These are phyloP conservation scores for Fusarium sambucinum DNA, from an alignment of 2,329 filamentous ascomycete genomes.

Conservation along the genomic window DNA sequence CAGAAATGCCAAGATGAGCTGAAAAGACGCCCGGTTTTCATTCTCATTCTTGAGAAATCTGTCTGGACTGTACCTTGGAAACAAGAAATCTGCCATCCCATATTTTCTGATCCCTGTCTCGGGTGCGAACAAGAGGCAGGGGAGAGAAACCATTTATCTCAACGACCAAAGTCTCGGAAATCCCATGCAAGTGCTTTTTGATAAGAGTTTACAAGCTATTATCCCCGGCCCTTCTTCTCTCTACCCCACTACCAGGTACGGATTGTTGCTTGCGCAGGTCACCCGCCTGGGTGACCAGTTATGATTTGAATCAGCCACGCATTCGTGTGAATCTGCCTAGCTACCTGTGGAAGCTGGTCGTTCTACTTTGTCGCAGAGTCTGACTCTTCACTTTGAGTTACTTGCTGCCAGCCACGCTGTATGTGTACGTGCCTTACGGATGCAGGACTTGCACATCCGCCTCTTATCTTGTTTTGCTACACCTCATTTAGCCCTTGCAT, in stretches of 20 bases:
- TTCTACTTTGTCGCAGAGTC: slow-evolving; percentile 9
- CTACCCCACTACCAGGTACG: slow-evolving; percentile 6
- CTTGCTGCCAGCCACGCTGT: slow-evolving; percentile 33
- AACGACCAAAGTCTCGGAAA: neutral
- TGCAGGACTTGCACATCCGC: slow-evolving; percentile 12
- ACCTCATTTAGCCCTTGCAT: slow-evolving; percentile 33
- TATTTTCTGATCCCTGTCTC: neutral
- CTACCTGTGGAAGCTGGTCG: slow-evolving; percentile 15
- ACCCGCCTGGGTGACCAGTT: slow-evolving; percentile 18
- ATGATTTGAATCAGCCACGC: slow-evolving; percentile 18
- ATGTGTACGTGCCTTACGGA: slow-evolving; percentile 13
- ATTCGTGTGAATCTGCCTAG: slow-evolving; percentile 13
- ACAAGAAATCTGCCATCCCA: slow-evolving; percentile 17
- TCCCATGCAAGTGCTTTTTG: neutral
- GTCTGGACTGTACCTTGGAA: slow-evolving; percentile 1
- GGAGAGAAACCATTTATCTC: neutral
- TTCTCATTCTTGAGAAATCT: slow-evolving; percentile 20
- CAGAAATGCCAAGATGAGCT: slow-evolving; percentile 40
- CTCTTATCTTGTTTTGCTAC: slow-evolving; percentile 15
- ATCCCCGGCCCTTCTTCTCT: neutral
- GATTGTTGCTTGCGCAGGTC: slow-evolving; percentile 20
- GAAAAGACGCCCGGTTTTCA: slow-evolving; percentile 26
- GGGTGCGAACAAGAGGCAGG: neutral
- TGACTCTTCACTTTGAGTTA: slow-evolving; percentile 20
- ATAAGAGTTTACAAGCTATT: slow-evolving; percentile 3